Evolutionary conservation across 2,329 filamentous ascomycete species (phyloP).

Genomic region (Pseudopithomyces chartarum): DNA sequence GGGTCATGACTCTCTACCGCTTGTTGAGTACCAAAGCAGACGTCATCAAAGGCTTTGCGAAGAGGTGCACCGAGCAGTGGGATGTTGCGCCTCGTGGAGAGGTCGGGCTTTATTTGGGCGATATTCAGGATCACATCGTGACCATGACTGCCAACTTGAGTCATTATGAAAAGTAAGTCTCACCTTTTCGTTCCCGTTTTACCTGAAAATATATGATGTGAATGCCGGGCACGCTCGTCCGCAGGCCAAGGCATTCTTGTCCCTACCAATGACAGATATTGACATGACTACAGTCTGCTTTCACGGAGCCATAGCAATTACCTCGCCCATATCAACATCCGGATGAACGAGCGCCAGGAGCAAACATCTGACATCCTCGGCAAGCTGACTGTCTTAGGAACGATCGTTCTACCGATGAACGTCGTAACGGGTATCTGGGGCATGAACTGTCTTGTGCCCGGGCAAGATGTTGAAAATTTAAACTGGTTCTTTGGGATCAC

Average conservation of each 20-base stretch:
- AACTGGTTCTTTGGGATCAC: slow-evolving; percentile 65
- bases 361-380: slow-evolving; percentile 93
- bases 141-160: slow-evolving; percentile 97
- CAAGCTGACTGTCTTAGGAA: slow-evolving; percentile 92
- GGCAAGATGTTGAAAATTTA: slow-evolving; percentile 77
- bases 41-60: slow-evolving; percentile 98
- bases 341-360: slow-evolving; percentile 97
- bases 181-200: not conserved
- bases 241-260: too few species aligned
- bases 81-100: slow-evolving; percentile 92
- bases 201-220: too few species aligned
- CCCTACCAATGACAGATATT: slow-evolving; percentile 13
- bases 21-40: slow-evolving; percentile 96
- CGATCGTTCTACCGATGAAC: slow-evolving; percentile 98
- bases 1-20: slow-evolving; percentile 94
- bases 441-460: slow-evolving; percentile 92
- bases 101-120: slow-evolving; percentile 95
- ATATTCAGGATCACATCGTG: slow-evolving; percentile 98
- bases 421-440: slow-evolving; percentile 98
- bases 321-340: slow-evolving; percentile 98
- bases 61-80: slow-evolving; percentile 97
- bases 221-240: too few species aligned
- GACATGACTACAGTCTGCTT: slow-evolving; percentile 67
- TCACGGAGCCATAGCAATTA: slow-evolving; percentile 94
- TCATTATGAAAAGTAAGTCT: slow-evolving; percentile 89